phyloP scores from a whole-genome alignment of 768 basidiomycete species.

The Tylopilus intermedius region DNA sequence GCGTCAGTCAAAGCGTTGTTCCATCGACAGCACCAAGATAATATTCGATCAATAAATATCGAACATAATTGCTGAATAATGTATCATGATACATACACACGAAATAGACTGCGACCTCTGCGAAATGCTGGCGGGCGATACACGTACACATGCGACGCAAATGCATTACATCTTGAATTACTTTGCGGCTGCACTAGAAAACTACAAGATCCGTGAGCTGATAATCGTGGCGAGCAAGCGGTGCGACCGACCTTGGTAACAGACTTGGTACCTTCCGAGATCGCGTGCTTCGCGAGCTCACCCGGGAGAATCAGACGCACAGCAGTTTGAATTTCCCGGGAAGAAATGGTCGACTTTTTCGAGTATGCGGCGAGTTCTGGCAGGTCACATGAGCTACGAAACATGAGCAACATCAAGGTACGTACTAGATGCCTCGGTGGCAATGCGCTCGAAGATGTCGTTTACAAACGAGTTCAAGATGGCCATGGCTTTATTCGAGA shows the following conservation, averaged over 20 bases:
- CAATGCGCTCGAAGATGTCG: slow-evolving; percentile 93
- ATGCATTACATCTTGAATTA: slow-evolving; percentile 30
- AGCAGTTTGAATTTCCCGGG: slow-evolving; percentile 95
- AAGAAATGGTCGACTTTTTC: slow-evolving; percentile 98
- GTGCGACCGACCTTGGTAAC: slow-evolving; percentile 68
- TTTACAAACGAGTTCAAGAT: slow-evolving; percentile 96
- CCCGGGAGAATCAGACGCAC: slow-evolving; percentile 96
- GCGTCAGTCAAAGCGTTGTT: too few species aligned
- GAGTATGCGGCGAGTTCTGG: slow-evolving; percentile 93
- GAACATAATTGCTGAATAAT: slow-evolving; percentile 17
- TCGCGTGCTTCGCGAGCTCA: slow-evolving; percentile 74
- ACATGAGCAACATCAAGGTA: background rate
- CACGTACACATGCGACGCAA: slow-evolving; percentile 10
- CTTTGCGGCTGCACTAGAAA: slow-evolving; percentile 70
- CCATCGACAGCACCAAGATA: background rate
- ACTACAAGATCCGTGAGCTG: slow-evolving; percentile 37
- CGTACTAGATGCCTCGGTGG: slow-evolving; percentile 84
- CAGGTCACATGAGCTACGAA: background rate
- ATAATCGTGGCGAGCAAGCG: background rate
- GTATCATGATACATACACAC: slow-evolving; percentile 13
- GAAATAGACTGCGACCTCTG: slow-evolving; percentile 17
- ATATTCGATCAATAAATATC: background rate
- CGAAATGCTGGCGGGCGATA: slow-evolving; percentile 27
- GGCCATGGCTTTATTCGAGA: slow-evolving; percentile 98
- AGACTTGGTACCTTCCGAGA: slow-evolving; percentile 88